Conservation (phyloP, 1,139 yeast species). For the Hemisphaericaspora subhashii region DNA sequence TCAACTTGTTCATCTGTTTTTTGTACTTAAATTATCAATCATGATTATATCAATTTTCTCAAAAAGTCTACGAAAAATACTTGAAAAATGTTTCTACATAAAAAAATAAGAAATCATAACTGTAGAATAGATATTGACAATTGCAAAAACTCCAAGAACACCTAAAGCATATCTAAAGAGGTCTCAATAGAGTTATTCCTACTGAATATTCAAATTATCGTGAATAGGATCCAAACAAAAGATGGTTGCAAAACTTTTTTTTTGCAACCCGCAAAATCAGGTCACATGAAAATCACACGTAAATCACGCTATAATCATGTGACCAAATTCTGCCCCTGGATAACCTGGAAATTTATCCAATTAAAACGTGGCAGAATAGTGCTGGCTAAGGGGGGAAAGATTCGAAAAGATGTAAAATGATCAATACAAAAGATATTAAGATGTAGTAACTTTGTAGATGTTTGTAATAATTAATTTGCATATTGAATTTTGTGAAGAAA, state of each 20-base stretch:
- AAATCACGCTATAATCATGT: not conserved
- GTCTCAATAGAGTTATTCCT: too few relatives aligned
- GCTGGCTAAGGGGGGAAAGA: not conserved
- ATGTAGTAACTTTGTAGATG: constrained; percentile 3
- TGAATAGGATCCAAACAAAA: too few relatives aligned
- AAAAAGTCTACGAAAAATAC: too few relatives aligned
- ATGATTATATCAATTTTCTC: too few relatives aligned
- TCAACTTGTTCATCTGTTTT: too few relatives aligned
- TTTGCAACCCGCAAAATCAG: not conserved
- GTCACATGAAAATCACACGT: not conserved
- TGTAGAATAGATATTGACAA: too few relatives aligned
- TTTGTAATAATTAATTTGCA: constrained; percentile 1
- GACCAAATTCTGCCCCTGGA: not conserved
- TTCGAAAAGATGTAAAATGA: not conserved
- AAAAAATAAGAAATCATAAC: too few relatives aligned
- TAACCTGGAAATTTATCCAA: not conserved
- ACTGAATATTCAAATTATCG: too few relatives aligned
- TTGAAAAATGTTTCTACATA: too few relatives aligned
- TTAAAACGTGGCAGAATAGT: not conserved
- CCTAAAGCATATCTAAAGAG: too few relatives aligned
- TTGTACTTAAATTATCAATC: too few relatives aligned
- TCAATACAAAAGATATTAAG: not conserved
- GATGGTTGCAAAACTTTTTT: not conserved
- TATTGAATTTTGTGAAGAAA: not conserved
- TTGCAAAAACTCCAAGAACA: too few relatives aligned